Conservation (phyloP, 2,329 filamentous ascomycete genomes). For the Sporothrix globosa region DNA sequence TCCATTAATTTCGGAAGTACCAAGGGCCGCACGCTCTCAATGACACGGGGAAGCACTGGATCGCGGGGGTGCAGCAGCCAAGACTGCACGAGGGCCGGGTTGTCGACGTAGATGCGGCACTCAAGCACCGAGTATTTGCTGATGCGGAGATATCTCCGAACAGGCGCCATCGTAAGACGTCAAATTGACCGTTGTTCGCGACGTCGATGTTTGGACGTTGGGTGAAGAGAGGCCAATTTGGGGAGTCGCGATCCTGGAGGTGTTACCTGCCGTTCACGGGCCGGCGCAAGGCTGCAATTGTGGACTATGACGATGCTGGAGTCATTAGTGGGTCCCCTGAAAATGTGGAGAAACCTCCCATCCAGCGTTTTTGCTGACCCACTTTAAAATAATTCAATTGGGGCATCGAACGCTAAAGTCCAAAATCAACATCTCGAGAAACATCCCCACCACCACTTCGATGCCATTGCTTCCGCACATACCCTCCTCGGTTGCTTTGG, state of each 20-base stretch:
- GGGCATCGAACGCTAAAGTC: not conserved
- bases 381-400: constrained; percentile 31
- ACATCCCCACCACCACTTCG: not conserved
- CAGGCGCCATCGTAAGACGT: constrained; percentile 69
- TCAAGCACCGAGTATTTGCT: constrained; percentile 95
- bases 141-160: constrained; percentile 87
- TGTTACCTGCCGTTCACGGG: not conserved
- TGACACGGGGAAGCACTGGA: constrained; percentile 77
- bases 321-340: constrained; percentile 4
- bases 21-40: constrained; percentile 80
- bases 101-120: constrained; percentile 93
- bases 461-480: not conserved
- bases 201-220: not conserved
- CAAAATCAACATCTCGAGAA: constrained; percentile 9
- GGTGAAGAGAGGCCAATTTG: not conserved
- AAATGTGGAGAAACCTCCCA: constrained; percentile 12
- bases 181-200: not conserved
- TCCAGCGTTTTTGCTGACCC: not conserved
- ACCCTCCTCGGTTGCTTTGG: not conserved
- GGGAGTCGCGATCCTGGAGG: not conserved
- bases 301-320: constrained; percentile 17
- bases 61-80: constrained; percentile 82
- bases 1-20: constrained; percentile 91
- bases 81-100: constrained; percentile 76
- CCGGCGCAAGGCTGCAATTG: not conserved